Evolutionary conservation across 2,329 filamentous ascomycete genomes (phyloP).

Genomic region (Fusarium sp.): DNA sequence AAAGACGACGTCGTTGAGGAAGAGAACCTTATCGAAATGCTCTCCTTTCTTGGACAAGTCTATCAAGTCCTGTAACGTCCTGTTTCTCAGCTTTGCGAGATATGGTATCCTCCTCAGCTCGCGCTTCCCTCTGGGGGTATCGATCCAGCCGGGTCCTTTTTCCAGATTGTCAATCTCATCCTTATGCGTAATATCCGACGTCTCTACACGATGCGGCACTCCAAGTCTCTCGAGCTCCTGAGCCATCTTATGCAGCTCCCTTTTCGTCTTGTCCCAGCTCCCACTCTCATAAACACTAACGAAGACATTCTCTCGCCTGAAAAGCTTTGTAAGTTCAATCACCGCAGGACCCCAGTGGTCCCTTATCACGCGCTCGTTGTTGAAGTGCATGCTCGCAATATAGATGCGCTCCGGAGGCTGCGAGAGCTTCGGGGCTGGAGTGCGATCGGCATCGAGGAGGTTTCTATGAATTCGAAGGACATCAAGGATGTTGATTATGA

Average conservation of each 20-base stretch:
- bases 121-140: slow-evolving; percentile 64
- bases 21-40: slow-evolving; percentile 70
- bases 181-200: slow-evolving; percentile 70
- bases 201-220: slow-evolving; percentile 66
- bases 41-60: slow-evolving; percentile 63
- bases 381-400: slow-evolving; percentile 78
- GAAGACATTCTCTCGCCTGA: slow-evolving; percentile 75
- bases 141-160: slow-evolving; percentile 70
- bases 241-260: slow-evolving; percentile 69
- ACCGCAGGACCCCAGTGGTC: slow-evolving; percentile 73
- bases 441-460: slow-evolving; percentile 48
- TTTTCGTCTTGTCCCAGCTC: slow-evolving; percentile 76
- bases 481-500: slow-evolving; percentile 56
- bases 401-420: slow-evolving; percentile 64
- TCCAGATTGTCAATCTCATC: slow-evolving; percentile 64
- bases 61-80: slow-evolving; percentile 69
- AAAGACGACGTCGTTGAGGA: slow-evolving; percentile 74
- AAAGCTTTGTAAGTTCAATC: slow-evolving; percentile 64
- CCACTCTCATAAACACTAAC: slow-evolving; percentile 77
- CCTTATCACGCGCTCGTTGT: slow-evolving; percentile 70
- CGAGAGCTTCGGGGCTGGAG: slow-evolving; percentile 42
- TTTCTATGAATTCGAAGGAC: slow-evolving; percentile 54
- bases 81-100: slow-evolving; percentile 73
- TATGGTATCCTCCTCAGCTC: slow-evolving; percentile 77
- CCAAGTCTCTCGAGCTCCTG: slow-evolving; percentile 62